Conservation (phyloP, 2,329 filamentous ascomycete species). For the Lasiodiplodia sp. region DNA sequence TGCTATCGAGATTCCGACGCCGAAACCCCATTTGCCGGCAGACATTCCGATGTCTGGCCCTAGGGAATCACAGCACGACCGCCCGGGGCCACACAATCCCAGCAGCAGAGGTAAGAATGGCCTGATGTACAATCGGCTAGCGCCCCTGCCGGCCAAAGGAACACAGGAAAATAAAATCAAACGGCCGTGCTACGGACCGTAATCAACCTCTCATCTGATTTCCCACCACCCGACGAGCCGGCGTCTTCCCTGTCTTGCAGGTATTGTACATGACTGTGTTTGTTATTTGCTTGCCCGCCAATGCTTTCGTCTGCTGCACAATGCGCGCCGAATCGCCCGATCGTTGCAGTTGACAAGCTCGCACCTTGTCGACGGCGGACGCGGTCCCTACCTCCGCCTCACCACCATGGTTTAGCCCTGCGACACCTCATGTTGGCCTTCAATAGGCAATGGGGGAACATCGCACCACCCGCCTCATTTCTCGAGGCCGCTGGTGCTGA, state of each 20-base stretch:
- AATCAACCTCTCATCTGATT: neutral
- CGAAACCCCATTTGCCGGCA: neutral
- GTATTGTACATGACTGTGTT: neutral
- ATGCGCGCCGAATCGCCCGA: no score
- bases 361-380: neutral
- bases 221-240: neutral
- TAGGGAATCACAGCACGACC: neutral
- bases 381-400: neutral
- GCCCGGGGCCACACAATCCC: neutral
- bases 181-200: neutral
- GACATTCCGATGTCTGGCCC: slow-evolving; percentile 18
- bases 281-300: neutral
- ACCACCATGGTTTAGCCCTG: no score
- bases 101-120: slow-evolving; percentile 6
- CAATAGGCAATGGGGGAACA: no score
- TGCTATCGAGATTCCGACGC: slow-evolving; percentile 1
- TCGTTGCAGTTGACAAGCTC: no score
- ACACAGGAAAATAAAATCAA: neutral
- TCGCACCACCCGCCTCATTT: neutral
- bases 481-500: no score
- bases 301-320: no score
- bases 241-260: neutral
- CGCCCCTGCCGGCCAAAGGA: neutral
- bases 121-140: slow-evolving; percentile 5
- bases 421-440: no score